These are phyloP conservation scores for Salix exigua DNA, from an alignment of 345 rosid species.

Conservation along the genomic window DNA sequence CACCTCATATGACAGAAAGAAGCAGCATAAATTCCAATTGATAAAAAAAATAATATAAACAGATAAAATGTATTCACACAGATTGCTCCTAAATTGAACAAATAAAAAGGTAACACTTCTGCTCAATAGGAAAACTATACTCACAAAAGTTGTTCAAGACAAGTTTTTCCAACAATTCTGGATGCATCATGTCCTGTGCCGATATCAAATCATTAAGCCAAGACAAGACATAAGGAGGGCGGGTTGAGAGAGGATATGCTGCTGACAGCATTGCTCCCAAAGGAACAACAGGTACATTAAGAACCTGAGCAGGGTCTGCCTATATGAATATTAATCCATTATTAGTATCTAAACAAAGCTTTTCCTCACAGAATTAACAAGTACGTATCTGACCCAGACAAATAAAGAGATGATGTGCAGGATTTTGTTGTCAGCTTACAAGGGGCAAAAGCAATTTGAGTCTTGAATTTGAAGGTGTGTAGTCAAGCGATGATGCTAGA, in stretches of 20 bases:
- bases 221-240: slow-evolving; percentile 75
- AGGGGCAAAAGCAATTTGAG: slow-evolving; percentile 88
- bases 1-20: not conserved
- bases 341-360: slow-evolving; percentile 15
- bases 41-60: not conserved
- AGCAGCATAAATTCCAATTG: not conserved
- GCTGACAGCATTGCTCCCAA: slow-evolving; percentile 80
- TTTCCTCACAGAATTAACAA: slow-evolving; percentile 5
- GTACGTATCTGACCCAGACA: slow-evolving; percentile 7
- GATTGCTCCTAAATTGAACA: not conserved
- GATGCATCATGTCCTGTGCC: slow-evolving; percentile 95
- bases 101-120: not conserved
- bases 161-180: slow-evolving; percentile 83
- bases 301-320: slow-evolving; percentile 98
- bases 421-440: slow-evolving; percentile 42
- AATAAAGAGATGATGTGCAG: slow-evolving; percentile 5
- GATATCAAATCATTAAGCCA: slow-evolving; percentile 88
- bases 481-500: slow-evolving; percentile 88
- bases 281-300: slow-evolving; percentile 92
- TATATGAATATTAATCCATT: slow-evolving; percentile 34
- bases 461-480: slow-evolving; percentile 72
- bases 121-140: slow-evolving; percentile 22
- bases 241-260: slow-evolving; percentile 77
- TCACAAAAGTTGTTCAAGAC: slow-evolving; percentile 88
- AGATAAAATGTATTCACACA: not conserved